Percentiles rank a stretch among this genome's conserved stretches.
Evolutionary conservation across 352 stramenopile species (phyloP).

Genomic region (Phytophthora meadii): DNA sequence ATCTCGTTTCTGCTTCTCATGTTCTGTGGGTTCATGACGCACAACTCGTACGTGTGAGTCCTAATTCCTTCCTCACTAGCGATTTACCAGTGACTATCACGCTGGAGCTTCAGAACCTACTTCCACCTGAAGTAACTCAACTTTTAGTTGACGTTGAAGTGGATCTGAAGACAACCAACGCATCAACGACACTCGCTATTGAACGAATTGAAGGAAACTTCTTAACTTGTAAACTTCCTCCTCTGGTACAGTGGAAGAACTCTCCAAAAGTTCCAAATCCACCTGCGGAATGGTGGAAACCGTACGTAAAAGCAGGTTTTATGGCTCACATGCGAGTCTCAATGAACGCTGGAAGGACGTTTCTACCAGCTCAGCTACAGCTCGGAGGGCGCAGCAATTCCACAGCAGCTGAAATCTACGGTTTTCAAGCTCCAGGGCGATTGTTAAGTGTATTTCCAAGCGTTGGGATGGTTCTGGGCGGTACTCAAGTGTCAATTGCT

Average conservation of each 20-base stretch:
- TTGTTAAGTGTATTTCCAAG: constrained; percentile 49
- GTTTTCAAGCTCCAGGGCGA: constrained; percentile 34
- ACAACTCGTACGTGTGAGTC: constrained; percentile 39
- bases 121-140: constrained; percentile 23
- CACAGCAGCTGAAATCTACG: constrained; percentile 32
- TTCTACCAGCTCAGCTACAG: constrained; percentile 29
- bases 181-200: constrained; percentile 34
- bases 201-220: constrained; percentile 27
- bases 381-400: constrained; percentile 12
- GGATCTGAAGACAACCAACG: constrained; percentile 13
- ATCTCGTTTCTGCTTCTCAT: constrained; percentile 10
- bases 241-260: constrained; percentile 48
- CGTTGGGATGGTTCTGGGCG: constrained; percentile 45
- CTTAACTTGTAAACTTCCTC: constrained; percentile 50
- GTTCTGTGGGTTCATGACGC: constrained; percentile 59
- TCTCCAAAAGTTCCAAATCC: constrained; percentile 16
- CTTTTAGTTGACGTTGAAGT: constrained; percentile 26
- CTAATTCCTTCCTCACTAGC: constrained; percentile 63
- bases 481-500: constrained; percentile 56
- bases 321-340: constrained; percentile 47
- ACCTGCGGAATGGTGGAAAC: constrained; percentile 46
- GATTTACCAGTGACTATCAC: constrained; percentile 47
- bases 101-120: constrained; percentile 45
- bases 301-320: constrained; percentile 41
- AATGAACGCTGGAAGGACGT: constrained; percentile 54